A percentile compares a stretch with the other conserved stretches of the same genome.
Conservation (phyloP, 352 stramenopile species). For the Pythium pyrilobum region DNA sequence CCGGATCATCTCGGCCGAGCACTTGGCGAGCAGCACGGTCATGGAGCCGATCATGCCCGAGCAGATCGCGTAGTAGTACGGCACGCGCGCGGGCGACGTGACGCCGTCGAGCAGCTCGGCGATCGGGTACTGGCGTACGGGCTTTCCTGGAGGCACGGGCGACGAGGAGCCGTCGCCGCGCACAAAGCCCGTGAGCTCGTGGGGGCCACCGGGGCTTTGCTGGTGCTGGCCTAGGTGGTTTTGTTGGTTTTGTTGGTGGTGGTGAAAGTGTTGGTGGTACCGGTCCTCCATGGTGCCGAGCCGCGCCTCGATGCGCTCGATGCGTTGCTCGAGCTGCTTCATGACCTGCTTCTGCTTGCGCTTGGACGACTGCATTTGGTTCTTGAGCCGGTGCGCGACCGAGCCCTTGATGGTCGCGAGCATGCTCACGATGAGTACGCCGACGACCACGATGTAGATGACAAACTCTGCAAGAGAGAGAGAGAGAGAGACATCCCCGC, state of each 20-base stretch:
- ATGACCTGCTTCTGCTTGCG: slow-evolving; percentile 77
- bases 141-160: slow-evolving; percentile 14
- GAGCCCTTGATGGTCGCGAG: slow-evolving; percentile 87
- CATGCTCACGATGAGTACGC: slow-evolving; percentile 73
- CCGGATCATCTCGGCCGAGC: slow-evolving; percentile 80
- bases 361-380: slow-evolving; percentile 80
- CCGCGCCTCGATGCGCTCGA: slow-evolving; percentile 61
- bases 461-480: slow-evolving; percentile 9
- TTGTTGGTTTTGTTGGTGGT: slow-evolving; percentile 5
- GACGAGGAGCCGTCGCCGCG: slow-evolving; percentile 14
- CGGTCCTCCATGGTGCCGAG: slow-evolving; percentile 61
- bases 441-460: slow-evolving; percentile 76
- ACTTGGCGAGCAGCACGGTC: slow-evolving; percentile 81
- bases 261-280: slow-evolving; percentile 31
- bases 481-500: not conserved
- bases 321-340: slow-evolving; percentile 66
- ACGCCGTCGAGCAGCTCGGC: slow-evolving; percentile 27
- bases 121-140: slow-evolving; percentile 24
- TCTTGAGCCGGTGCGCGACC: slow-evolving; percentile 77
- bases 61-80: slow-evolving; percentile 84
- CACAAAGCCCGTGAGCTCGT: not conserved
- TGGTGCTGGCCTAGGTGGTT: not conserved
- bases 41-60: slow-evolving; percentile 83
- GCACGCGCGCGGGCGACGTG: slow-evolving; percentile 39
- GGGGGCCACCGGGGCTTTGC: not conserved